Evolutionary conservation across 805 yeast genomes (phyloP), one percentile per base, ranked within the genome.

Genomic region (Dipodascus geniculatus): DNA sequence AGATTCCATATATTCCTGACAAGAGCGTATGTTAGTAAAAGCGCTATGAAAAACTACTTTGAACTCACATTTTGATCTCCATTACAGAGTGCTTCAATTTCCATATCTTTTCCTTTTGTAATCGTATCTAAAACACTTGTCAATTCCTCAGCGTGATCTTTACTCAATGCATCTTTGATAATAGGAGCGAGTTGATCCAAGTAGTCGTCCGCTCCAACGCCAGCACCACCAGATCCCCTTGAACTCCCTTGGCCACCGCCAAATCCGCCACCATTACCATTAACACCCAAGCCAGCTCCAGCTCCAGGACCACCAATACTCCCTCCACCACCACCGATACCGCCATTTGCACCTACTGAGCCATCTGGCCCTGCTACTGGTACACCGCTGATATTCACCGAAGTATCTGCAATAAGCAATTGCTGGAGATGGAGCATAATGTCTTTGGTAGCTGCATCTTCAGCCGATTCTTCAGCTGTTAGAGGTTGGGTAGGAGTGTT

Each of bases 181-280:
- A 85, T 75, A 1, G 95, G 95, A 1, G 87, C 85, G 55, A 88
- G 74, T 65, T 85, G 87, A 58, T 87, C 95, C 42, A 87, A 66
- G 65, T 83, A 86, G 60, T 85, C 90, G 54, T 81, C 85, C 9
- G 64, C 55, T n/a, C 58, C 52, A 19, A 50, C 51, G 3, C 55
- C 59, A 22, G 52, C 17, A 22, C 33, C 54, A 9, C 16, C 22
- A 19, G 51, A 47, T 16, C 19, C 17, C 42, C 50, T n/a, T n/a
- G n/a, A n/a, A n/a, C n/a, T n/a, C n/a, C n/a, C n/a, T n/a, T n/a
- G 35, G 24, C 44, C 22, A 28, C 33, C 33, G 33, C 33, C 33
- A 28, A 6, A 6, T 28, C 33, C 33, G n/a, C n/a, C n/a, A 55
- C 49, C 42, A 50, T 56, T 23, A 58, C 49, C 23, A 56, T 58